These are phyloP conservation scores for Aphanomyces stellatus DNA, from an alignment of 352 stramenopile species.

Conservation along the genomic window DNA sequence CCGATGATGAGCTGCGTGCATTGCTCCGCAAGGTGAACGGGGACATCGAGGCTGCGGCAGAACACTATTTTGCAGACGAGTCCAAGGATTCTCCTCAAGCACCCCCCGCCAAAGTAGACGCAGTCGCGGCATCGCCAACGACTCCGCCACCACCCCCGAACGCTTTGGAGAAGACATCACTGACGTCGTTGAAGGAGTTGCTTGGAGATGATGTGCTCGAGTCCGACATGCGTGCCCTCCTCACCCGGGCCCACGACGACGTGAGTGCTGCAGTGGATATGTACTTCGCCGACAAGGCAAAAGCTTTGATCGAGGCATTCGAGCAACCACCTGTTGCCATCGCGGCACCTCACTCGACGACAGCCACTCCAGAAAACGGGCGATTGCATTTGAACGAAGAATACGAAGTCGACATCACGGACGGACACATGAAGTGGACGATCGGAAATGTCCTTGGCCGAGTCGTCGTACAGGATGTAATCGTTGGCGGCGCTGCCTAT, in stretches of 20 bases:
- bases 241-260: slow-evolving; percentile 59
- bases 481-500: slow-evolving; percentile 48
- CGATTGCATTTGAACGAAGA: slow-evolving; percentile 46
- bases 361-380: too few species aligned
- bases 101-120: not conserved
- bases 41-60: not conserved
- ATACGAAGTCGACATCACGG: slow-evolving; percentile 76
- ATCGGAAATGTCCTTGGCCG: slow-evolving; percentile 80
- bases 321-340: not conserved
- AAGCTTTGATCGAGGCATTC: not conserved
- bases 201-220: slow-evolving; percentile 55
- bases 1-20: not conserved
- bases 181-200: slow-evolving; percentile 24
- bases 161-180: not conserved
- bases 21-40: not conserved
- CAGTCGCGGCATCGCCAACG: not conserved
- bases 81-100: not conserved
- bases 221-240: slow-evolving; percentile 41
- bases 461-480: slow-evolving; percentile 70
- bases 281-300: slow-evolving; percentile 61
- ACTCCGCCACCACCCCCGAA: not conserved
- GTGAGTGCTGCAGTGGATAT: slow-evolving; percentile 70
- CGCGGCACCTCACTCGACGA: slow-evolving; percentile 9
- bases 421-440: slow-evolving; percentile 67
- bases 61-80: not conserved